Evolutionary conservation across 129 eudicot species (phyloP).

Genomic region (Saposhnikovia divaricata): DNA sequence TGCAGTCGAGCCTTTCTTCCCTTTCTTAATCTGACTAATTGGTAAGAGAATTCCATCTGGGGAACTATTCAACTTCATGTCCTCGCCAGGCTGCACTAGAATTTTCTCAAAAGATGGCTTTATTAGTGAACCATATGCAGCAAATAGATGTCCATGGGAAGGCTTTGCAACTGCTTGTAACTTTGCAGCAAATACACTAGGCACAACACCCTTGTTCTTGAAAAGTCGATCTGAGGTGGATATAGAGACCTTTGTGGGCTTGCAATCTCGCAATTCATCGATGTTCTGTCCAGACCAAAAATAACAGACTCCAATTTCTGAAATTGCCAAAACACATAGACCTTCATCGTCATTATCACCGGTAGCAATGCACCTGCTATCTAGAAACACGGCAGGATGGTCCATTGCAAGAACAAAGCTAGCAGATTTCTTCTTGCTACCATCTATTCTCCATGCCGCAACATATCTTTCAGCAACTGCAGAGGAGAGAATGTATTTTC

Average conservation of each 20-base stretch:
- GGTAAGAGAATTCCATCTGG: conserved; percentile 71
- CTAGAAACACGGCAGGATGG: conserved; percentile 78
- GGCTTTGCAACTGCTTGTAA: conserved; percentile 46
- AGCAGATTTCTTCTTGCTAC: conserved; percentile 66
- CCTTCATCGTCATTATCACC: conserved; percentile 34
- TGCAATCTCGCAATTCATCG: conserved; percentile 51
- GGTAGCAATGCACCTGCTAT: conserved; percentile 29
- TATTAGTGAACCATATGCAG: conserved; percentile 70
- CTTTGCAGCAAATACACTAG: conserved; percentile 68
- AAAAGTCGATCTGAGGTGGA: conserved; percentile 29
- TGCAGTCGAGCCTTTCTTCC: conserved; percentile 38
- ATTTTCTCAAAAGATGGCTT: conserved; percentile 82
- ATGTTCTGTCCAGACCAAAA: conserved; percentile 62
- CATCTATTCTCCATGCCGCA: conserved; percentile 73
- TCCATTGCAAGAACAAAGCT: conserved; percentile 82
- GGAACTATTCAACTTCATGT: conserved; percentile 47
- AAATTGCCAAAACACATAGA: conserved; percentile 59
- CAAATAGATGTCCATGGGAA: conserved; percentile 45
- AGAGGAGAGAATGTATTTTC: conserved; percentile 67
- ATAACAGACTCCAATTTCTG: conserved; percentile 85
- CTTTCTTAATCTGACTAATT: conserved; percentile 45
- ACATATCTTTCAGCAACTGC: conserved; percentile 77
- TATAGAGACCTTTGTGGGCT: conserved; percentile 54
- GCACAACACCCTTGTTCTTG: conserved; percentile 45
- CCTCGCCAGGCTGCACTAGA: conserved; percentile 55